Percentiles rank a stretch among this genome's conserved stretches.
Conservation (phyloP, 83 land plant species). For the Thuja plicata region DNA sequence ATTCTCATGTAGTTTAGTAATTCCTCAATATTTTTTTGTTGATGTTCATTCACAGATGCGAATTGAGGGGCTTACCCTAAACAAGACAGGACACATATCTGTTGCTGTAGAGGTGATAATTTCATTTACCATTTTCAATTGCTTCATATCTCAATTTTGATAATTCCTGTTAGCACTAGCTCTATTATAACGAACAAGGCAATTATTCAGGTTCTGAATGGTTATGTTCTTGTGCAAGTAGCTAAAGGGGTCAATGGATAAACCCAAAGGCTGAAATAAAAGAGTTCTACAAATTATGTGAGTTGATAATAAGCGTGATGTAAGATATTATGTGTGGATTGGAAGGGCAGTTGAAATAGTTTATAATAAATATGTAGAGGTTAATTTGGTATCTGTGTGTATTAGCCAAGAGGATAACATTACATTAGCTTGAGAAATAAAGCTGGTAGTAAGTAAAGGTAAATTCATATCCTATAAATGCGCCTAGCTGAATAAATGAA, state of each 20-base stretch:
- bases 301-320: background rate
- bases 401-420: background rate
- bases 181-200: background rate
- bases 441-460: background rate
- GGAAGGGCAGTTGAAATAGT: background rate
- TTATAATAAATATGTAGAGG: background rate
- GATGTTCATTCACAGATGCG: slow-evolving; percentile 71
- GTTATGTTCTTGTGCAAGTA: background rate
- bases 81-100: slow-evolving; percentile 63
- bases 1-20: background rate
- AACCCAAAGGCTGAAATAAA: background rate
- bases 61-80: slow-evolving; percentile 75
- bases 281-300: background rate
- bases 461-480: background rate
- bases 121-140: background rate
- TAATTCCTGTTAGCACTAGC: background rate
- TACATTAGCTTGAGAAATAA: background rate
- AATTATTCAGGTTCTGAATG: background rate
- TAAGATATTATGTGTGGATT: background rate
- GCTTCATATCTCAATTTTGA: background rate
- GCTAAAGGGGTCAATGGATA: background rate
- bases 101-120: slow-evolving; percentile 75
- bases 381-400: background rate
- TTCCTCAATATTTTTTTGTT: background rate
- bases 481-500: background rate